These are phyloP conservation scores for Penicillium manginii DNA, from an alignment of 495 filamentous ascomycete species.

Conservation along the genomic window DNA sequence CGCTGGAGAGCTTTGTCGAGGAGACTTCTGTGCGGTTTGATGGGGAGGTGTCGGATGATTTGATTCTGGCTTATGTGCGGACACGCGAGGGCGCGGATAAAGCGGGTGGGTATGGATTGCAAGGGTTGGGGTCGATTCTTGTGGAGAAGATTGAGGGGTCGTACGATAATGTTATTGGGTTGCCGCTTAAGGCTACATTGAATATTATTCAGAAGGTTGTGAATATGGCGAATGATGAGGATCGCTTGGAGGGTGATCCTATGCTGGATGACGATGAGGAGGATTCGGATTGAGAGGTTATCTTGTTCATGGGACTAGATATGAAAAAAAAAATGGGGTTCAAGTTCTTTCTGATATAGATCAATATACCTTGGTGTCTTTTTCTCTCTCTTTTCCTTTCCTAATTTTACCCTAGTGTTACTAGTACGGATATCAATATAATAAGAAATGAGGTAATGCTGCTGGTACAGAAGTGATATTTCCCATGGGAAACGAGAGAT, in stretches of 20 bases:
- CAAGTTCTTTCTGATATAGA: slow-evolving; percentile 13
- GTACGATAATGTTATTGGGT: slow-evolving; percentile 94
- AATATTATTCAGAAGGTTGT: slow-evolving; percentile 85
- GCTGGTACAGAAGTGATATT: slow-evolving; percentile 19
- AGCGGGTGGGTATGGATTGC: slow-evolving; percentile 93
- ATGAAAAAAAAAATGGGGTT: not conserved
- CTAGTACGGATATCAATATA: not conserved
- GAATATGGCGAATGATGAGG: slow-evolving; percentile 57
- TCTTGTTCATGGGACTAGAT: not conserved
- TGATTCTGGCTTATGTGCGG: slow-evolving; percentile 83
- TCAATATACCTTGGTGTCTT: slow-evolving; percentile 1
- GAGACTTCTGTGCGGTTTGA: slow-evolving; percentile 87
- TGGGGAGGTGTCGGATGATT: slow-evolving; percentile 71
- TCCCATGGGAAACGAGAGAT: slow-evolving; percentile 14
- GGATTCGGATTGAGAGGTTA: slow-evolving; percentile 23
- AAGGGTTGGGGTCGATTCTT: slow-evolving; percentile 83
- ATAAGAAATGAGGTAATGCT: slow-evolving; percentile 5
- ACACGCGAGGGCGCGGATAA: slow-evolving; percentile 95
- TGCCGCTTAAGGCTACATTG: slow-evolving; percentile 81
- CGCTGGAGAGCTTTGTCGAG: slow-evolving; percentile 77
- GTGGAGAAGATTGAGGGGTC: slow-evolving; percentile 87
- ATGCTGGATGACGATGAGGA: slow-evolving; percentile 37
- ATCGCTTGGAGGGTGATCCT: slow-evolving; percentile 38
- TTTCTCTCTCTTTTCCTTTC: not conserved
- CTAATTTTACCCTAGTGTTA: not conserved